Conservation (phyloP, 495 filamentous ascomycete species). For the Xylaria longipes region DNA sequence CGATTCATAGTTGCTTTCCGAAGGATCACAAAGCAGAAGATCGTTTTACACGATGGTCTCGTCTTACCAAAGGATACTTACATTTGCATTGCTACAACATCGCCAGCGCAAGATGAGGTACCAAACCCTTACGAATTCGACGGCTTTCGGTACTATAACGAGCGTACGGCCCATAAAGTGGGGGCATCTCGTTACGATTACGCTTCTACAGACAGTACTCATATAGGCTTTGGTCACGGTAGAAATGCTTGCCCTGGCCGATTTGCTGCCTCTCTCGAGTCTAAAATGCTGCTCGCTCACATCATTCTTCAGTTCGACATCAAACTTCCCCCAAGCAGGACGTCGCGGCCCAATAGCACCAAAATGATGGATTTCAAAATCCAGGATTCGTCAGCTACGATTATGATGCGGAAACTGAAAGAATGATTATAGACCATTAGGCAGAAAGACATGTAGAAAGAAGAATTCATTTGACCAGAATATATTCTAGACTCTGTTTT, state of each 20-base stretch:
- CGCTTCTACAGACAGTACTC: neutral
- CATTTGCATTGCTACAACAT: constrained; percentile 3
- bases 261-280: constrained; percentile 5
- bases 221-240: neutral
- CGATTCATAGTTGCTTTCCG: neutral
- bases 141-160: neutral
- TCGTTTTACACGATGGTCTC: neutral
- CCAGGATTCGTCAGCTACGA: neutral
- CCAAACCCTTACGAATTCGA: neutral
- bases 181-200: constrained; percentile 2
- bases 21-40: neutral
- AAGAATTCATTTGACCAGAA: neutral
- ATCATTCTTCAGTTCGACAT: constrained; percentile 11
- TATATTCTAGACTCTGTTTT: neutral
- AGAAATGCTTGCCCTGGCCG: neutral
- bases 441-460: no score
- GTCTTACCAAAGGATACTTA: neutral
- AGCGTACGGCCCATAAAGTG: neutral
- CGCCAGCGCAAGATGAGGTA: neutral
- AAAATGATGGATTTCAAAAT: constrained; percentile 10
- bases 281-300: constrained; percentile 11
- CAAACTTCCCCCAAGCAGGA: neutral
- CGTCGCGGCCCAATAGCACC: neutral
- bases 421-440: neutral
- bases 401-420: neutral